A percentile compares a stretch with the other conserved stretches of the same genome.
phyloP scores from a whole-genome alignment of 495 filamentous ascomycete species.

The Aspergillus wentii region DNA sequence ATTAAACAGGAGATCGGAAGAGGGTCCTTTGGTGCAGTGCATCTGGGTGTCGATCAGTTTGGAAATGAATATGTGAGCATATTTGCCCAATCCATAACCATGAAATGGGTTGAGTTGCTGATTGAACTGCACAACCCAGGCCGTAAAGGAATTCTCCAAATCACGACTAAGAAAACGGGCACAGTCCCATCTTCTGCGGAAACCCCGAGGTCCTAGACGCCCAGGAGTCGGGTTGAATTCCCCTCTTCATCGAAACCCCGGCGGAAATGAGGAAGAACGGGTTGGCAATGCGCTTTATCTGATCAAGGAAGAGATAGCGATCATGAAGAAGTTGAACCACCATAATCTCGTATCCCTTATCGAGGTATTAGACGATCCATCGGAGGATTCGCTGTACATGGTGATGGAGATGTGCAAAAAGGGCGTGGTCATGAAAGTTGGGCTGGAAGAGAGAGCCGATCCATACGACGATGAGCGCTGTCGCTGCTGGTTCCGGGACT shows the following conservation, averaged over 20 bases:
- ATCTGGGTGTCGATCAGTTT: constrained; percentile 85
- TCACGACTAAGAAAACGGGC: constrained; percentile 84
- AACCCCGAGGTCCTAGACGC: constrained; percentile 50
- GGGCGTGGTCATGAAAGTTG: constrained; percentile 95
- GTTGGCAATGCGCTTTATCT: constrained; percentile 77
- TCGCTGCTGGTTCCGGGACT: constrained; percentile 88
- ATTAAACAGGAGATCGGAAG: constrained; percentile 95
- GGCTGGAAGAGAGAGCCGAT: constrained; percentile 72
- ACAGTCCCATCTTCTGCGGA: constrained; percentile 84
- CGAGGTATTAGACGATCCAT: constrained; percentile 92
- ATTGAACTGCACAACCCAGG: constrained; percentile 42
- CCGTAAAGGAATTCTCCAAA: constrained; percentile 97
- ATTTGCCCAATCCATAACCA: constrained; percentile 5
- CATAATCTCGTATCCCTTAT: constrained; percentile 87
- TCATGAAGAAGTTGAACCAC: constrained; percentile 98
- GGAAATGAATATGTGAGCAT: constrained; percentile 84
- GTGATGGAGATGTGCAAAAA: constrained; percentile 99
- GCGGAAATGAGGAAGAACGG: constrained; percentile 47
- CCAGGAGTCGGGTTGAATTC: constrained; percentile 60
- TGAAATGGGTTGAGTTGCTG: not conserved
- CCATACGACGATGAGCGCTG: constrained; percentile 83
- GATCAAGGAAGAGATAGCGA: constrained; percentile 95
- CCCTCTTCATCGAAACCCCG: constrained; percentile 50
- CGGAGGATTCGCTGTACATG: constrained; percentile 96
- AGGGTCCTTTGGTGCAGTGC: constrained; percentile 92